Conservation (phyloP, 2,329 filamentous ascomycete species). For the Rugonectria rugulosa region DNA sequence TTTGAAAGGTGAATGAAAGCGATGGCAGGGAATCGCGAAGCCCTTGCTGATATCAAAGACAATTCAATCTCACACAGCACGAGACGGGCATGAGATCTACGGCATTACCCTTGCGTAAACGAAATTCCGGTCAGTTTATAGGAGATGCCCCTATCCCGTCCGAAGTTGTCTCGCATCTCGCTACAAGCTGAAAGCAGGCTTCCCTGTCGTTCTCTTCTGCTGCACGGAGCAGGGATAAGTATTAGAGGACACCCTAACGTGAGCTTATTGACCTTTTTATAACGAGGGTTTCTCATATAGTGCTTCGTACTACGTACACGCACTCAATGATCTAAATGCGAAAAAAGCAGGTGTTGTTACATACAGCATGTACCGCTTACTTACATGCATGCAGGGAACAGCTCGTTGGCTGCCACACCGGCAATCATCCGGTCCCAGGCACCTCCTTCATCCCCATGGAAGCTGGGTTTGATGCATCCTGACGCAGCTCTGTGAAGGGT, state of each 20-base stretch:
- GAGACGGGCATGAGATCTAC: slow-evolving; percentile 5
- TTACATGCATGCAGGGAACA: slow-evolving; percentile 9
- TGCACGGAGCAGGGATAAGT: too few species aligned
- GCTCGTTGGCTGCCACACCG: slow-evolving; percentile 24
- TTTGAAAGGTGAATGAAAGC: neutral
- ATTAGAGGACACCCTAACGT: neutral
- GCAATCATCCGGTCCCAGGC: slow-evolving; percentile 21
- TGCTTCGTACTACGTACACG: neutral
- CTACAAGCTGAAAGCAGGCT: too few species aligned
- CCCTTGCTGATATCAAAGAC: slow-evolving; percentile 1
- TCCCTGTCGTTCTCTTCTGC: too few species aligned
- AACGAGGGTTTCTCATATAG: neutral
- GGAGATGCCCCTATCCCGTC: too few species aligned
- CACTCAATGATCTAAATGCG: slow-evolving; percentile 4
- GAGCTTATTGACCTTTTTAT: neutral
- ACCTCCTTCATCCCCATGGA: slow-evolving; percentile 9
- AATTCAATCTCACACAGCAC: slow-evolving; percentile 4
- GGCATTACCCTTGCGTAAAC: neutral
- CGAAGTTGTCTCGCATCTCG: too few species aligned
- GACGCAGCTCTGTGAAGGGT: slow-evolving; percentile 19
- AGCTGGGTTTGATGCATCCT: slow-evolving; percentile 12
- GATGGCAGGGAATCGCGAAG: neutral
- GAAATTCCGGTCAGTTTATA: too few species aligned
- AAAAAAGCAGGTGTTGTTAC: neutral
- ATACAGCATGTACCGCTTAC: too few species aligned